Base-by-base conservation (phyloP, 108 stramenopile genomes). In the Nitzschia sp. region DNA sequence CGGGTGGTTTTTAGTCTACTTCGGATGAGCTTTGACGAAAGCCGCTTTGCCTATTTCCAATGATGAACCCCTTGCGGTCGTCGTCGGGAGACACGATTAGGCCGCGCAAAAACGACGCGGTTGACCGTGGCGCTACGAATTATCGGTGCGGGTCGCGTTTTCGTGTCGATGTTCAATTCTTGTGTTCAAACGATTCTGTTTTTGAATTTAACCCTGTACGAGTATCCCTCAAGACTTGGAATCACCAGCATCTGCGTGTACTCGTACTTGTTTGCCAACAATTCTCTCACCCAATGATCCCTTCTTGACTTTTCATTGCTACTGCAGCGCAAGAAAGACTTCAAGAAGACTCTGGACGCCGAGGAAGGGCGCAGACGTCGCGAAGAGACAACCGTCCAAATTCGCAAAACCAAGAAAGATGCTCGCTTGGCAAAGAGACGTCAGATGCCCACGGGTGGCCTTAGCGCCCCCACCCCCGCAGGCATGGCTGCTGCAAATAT, bases 321-420 rank as follows among this genome's bases (percentile, higher is more conserved):
- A 6, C n/a, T 25, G 52, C 86, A 95, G 93, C 92, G 95, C 59
- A 84, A 87, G 56, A 92, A 93, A 65, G 71, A 57, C 44, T 96
- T 95, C 86, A 98, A 99, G 73, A 97, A 96, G 79, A 91, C 91
- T 36, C 78, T 99, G 44, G 96, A 97, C 64, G 68, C 84, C 15
- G 96, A 96, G 57, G 98, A 97, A 48, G 88, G 90, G 28, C 96
- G 98, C 65, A 78, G 96, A 23, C 80, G 92, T 45, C 91, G 97
- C 5, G 95, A 96, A 69, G 97, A 99, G 72, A 99, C 97, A 6
- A 96, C 96, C 19, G 78, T 99, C 36, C 96, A 99, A 83, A 92
- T 99, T 54, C 94, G 98, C 27, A 98, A 98, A 69, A 86, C 84
- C 55, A 99, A 98, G 81, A 97, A 97, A 79, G 98, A 98, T 69